Evolutionary conservation across 2,329 filamentous ascomycete species (phyloP).

Genomic region (Blastomyces percursus): DNA sequence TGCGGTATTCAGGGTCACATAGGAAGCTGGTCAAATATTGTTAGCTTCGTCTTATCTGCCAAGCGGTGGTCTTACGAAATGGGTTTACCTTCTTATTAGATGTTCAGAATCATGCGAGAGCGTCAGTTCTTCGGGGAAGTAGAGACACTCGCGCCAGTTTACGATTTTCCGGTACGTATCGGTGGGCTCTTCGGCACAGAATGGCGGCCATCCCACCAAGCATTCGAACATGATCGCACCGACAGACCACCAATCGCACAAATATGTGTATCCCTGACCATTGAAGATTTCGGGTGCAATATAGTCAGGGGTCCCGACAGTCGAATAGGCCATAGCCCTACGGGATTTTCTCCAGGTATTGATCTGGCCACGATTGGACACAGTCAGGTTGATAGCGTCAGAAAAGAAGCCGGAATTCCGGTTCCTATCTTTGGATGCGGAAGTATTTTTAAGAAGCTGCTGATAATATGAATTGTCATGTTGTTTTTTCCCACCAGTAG

Average conservation of each 20-base stretch:
- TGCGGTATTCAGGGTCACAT: constrained; percentile 83
- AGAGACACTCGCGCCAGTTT: constrained; percentile 90
- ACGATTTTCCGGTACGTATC: constrained; percentile 99
- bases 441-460: constrained; percentile 74
- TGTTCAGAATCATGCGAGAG: constrained; percentile 82
- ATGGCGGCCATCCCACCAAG: constrained; percentile 94
- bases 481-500: constrained; percentile 93
- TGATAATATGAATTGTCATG: constrained; percentile 99
- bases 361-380: constrained; percentile 94
- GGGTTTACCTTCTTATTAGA: constrained; percentile 67
- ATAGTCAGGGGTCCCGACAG: constrained; percentile 95
- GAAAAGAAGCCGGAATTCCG: constrained; percentile 81
- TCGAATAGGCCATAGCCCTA: constrained; percentile 93
- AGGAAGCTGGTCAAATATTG: constrained; percentile 54
- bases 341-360: constrained; percentile 98
- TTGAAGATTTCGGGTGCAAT: constrained; percentile 98
- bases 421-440: constrained; percentile 59
- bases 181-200: constrained; percentile 94
- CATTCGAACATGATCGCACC: constrained; percentile 99
- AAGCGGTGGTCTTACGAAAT: constrained; percentile 15
- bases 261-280: constrained; percentile 87
- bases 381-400: constrained; percentile 95
- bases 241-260: constrained; percentile 98
- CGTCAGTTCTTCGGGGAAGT: constrained; percentile 92
- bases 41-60: constrained; percentile 1